Percentiles rank a stretch among this genome's conserved stretches.
These are phyloP conservation scores for Hericium erinaceus DNA, from an alignment of 768 basidiomycete genomes.

Conservation along the genomic window DNA sequence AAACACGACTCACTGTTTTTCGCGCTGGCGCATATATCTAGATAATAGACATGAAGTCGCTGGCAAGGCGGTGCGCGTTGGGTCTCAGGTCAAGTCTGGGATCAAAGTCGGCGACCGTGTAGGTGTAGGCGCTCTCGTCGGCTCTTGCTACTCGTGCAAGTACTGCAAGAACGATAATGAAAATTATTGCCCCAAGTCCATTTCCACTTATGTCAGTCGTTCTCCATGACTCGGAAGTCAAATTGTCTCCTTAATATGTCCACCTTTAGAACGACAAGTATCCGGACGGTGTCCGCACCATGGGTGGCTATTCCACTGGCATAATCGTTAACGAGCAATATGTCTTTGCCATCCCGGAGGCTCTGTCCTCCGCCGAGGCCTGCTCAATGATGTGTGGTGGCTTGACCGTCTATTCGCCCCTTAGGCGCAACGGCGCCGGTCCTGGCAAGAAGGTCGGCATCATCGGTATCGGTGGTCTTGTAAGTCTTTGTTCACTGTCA, in stretches of 20 bases:
- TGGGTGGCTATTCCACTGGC: conserved; percentile 30
- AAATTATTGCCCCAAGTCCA: conserved; percentile 42
- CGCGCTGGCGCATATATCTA: neutral
- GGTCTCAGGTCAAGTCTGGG: conserved; percentile 36
- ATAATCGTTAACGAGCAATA: conserved; percentile 42
- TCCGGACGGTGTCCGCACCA: neutral
- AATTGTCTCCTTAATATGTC: neutral
- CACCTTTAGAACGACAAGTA: neutral
- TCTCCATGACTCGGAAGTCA: conserved; percentile 18
- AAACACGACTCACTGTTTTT: neutral
- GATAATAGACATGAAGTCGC: conserved; percentile 41
- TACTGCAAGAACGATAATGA: conserved; percentile 43
- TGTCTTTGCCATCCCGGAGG: conserved; percentile 50
- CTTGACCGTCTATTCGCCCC: conserved; percentile 54
- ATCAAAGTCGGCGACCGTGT: conserved; percentile 51
- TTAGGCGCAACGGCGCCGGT: conserved; percentile 42
- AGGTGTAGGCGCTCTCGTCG: conserved; percentile 44
- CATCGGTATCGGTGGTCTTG: conserved; percentile 54
- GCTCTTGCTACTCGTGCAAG: conserved; percentile 40
- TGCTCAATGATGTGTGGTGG: conserved; percentile 62
- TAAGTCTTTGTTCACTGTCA: neutral
- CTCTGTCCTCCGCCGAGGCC: conserved; percentile 39
- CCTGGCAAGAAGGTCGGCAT: conserved; percentile 59
- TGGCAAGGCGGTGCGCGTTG: conserved; percentile 43
- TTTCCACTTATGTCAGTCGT: conserved; percentile 31